Evolutionary conservation across 495 filamentous ascomycete species (phyloP).

Genomic region (Neurospora sp.): DNA sequence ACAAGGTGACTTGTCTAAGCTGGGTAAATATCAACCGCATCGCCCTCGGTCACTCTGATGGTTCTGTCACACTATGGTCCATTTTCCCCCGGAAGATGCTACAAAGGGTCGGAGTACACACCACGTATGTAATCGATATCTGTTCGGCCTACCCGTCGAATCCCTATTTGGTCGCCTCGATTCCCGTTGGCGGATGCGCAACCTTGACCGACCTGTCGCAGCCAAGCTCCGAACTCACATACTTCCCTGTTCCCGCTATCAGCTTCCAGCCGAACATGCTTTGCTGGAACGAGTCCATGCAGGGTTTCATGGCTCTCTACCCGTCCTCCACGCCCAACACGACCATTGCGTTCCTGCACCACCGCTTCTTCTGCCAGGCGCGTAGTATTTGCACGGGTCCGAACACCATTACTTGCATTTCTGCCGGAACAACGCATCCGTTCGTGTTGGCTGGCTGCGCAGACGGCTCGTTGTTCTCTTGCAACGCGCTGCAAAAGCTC

Average conservation of each 20-base stretch:
- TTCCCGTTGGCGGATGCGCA: slow-evolving; percentile 35
- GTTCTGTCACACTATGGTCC: slow-evolving; percentile 40
- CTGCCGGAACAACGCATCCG: slow-evolving; percentile 33
- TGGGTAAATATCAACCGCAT: slow-evolving; percentile 41
- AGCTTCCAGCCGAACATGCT: slow-evolving; percentile 38
- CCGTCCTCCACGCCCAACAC: slow-evolving; percentile 36
- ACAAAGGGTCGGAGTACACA: slow-evolving; percentile 31
- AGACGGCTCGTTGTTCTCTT: slow-evolving; percentile 34
- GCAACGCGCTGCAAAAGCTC: slow-evolving; percentile 37
- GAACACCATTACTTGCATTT: slow-evolving; percentile 32
- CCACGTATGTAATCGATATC: slow-evolving; percentile 36
- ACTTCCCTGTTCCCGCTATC: slow-evolving; percentile 32
- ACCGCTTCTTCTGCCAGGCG: slow-evolving; percentile 34
- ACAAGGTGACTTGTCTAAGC: slow-evolving; percentile 35
- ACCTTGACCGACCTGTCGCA: slow-evolving; percentile 35
- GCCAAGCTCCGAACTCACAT: slow-evolving; percentile 36
- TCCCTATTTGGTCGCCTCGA: slow-evolving; percentile 33
- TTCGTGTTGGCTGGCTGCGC: slow-evolving; percentile 33
- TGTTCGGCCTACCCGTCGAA: slow-evolving; percentile 36
- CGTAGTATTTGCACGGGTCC: slow-evolving; percentile 36
- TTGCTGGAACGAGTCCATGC: slow-evolving; percentile 34
- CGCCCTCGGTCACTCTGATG: slow-evolving; percentile 36
- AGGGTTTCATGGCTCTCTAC: slow-evolving; percentile 35
- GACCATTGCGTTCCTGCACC: slow-evolving; percentile 35
- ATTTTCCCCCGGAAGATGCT: slow-evolving; percentile 29